These are phyloP conservation scores for Medicago lupulina DNA, from an alignment of 306 rosid species.

Conservation along the genomic window DNA sequence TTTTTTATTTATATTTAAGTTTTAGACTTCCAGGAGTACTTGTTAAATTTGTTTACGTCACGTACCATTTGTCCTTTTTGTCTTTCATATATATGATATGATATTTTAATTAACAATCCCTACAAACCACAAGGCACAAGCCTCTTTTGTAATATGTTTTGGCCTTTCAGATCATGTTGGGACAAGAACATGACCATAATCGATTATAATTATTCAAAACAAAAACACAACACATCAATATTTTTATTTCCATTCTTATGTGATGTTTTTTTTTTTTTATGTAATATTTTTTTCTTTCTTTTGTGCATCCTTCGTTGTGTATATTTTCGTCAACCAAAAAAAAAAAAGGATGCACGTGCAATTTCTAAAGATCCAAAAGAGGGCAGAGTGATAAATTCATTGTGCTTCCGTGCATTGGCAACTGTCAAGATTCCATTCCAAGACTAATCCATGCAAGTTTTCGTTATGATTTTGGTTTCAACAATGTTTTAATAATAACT, in stretches of 20 bases:
- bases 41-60: neutral
- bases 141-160: conserved; percentile 24
- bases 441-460: conserved; percentile 10
- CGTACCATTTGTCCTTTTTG: neutral
- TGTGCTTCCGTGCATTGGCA: conserved; percentile 38
- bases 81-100: conserved; percentile 32
- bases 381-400: neutral
- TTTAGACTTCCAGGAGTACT: neutral
- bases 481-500: conserved; percentile 33
- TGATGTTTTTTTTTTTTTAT: too few species aligned
- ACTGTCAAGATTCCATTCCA: conserved; percentile 25
- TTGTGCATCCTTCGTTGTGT: too few species aligned
- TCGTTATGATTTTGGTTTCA: conserved; percentile 33
- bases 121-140: conserved; percentile 32
- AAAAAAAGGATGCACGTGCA: neutral
- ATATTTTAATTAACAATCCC: conserved; percentile 41
- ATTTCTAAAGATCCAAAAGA: neutral
- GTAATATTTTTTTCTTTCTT: too few species aligned
- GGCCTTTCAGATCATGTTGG: conserved; percentile 64
- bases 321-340: neutral
- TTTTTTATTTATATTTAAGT: too few species aligned
- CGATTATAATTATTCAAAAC: neutral
- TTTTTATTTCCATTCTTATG: too few species aligned
- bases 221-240: too few species aligned
- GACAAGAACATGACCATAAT: conserved; percentile 46